Conservation (phyloP, 1,284 basidiomycete genomes). For the Meripilus lineatus region DNA sequence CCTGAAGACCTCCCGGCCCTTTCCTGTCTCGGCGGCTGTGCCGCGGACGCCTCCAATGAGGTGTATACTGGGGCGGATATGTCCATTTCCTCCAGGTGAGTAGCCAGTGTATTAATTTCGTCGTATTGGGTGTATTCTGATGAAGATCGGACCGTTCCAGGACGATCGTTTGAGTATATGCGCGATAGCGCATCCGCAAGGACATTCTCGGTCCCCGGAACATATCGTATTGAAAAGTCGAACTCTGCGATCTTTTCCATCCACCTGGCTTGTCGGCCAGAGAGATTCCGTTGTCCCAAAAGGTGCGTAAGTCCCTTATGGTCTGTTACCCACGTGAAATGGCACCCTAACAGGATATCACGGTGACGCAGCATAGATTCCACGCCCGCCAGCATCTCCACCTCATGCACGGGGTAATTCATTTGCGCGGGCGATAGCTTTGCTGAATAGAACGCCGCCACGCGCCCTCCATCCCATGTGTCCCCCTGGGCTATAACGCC, state of each 20-base stretch:
- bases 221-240: slow-evolving; percentile 27
- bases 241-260: slow-evolving; percentile 27
- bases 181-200: slow-evolving; percentile 31
- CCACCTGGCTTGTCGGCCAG: slow-evolving; percentile 26
- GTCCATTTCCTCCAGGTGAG: not conserved
- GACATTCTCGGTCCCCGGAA: slow-evolving; percentile 27
- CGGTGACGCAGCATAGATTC: slow-evolving; percentile 19
- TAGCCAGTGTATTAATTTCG: slow-evolving; percentile 6
- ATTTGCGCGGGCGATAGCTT: slow-evolving; percentile 16
- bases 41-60: slow-evolving; percentile 5
- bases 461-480: slow-evolving; percentile 1
- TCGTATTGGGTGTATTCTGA: slow-evolving; percentile 21
- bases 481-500: slow-evolving; percentile 19
- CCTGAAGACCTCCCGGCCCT: not conserved
- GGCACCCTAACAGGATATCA: slow-evolving; percentile 22
- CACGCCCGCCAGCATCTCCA: slow-evolving; percentile 19
- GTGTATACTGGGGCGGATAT: slow-evolving; percentile 7
- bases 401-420: too few species aligned
- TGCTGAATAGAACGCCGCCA: slow-evolving; percentile 15
- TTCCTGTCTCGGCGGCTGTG: not conserved
- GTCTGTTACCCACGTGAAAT: slow-evolving; percentile 34
- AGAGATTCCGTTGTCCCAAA: slow-evolving; percentile 27
- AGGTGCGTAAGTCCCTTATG: slow-evolving; percentile 30
- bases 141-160: slow-evolving; percentile 18
- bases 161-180: slow-evolving; percentile 27